These are phyloP conservation scores for Talaromyces trachyspermus DNA, from an alignment of 495 filamentous ascomycete species.

Conservation along the genomic window DNA sequence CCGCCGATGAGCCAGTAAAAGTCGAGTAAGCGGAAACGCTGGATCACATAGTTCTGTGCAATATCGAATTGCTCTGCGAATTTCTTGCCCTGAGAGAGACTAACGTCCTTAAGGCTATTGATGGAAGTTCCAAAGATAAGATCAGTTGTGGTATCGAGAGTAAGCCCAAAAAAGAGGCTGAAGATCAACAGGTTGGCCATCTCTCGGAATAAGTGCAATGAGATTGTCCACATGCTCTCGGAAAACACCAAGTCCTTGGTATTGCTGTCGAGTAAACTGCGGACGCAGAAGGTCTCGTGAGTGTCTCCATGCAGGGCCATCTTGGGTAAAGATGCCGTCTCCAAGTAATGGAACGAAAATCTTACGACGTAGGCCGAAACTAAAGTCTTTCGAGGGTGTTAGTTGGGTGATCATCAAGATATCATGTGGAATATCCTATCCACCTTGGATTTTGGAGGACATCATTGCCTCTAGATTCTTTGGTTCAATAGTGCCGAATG, in stretches of 20 bases:
- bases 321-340: slow-evolving; percentile 50
- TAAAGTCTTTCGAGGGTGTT: slow-evolving; percentile 18
- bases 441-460: slow-evolving; percentile 15
- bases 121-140: slow-evolving; percentile 43
- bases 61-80: slow-evolving; percentile 35
- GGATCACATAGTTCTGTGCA: slow-evolving; percentile 36
- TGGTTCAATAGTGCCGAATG: slow-evolving; percentile 28
- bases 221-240: slow-evolving; percentile 19
- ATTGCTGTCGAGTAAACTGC: slow-evolving; percentile 29
- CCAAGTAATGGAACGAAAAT: slow-evolving; percentile 35
- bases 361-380: slow-evolving; percentile 19
- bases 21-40: slow-evolving; percentile 32
- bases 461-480: slow-evolving; percentile 35
- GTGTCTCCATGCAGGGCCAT: slow-evolving; percentile 44
- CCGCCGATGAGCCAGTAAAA: slow-evolving; percentile 41
- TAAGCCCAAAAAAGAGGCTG: slow-evolving; percentile 41
- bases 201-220: slow-evolving; percentile 11
- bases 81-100: background rate
- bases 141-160: slow-evolving; percentile 39
- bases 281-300: slow-evolving; percentile 41
- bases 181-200: slow-evolving; percentile 29
- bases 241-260: slow-evolving; percentile 16
- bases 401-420: background rate
- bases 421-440: background rate
- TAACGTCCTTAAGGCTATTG: slow-evolving; percentile 15